A percentile compares a stretch with the other conserved stretches of the same genome.
Conservation (phyloP, 1,139 yeast species). For the Yamadazyma atmosphaerica region DNA sequence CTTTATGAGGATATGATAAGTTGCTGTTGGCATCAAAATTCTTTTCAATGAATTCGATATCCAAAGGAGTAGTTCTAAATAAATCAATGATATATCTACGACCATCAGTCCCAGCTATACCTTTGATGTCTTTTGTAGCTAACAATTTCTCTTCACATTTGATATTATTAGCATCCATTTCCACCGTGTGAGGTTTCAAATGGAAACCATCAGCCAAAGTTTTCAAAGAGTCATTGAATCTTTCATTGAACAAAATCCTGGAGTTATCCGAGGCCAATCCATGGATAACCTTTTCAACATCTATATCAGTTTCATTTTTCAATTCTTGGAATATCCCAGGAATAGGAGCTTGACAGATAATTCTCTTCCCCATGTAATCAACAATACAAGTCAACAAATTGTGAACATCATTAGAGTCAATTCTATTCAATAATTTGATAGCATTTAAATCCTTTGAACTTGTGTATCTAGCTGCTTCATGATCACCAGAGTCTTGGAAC, state of each 20-base stretch:
- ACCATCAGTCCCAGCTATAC: conserved; percentile 82
- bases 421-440: conserved; percentile 64
- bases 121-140: conserved; percentile 81
- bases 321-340: conserved; percentile 83
- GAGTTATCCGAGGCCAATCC: conserved; percentile 71
- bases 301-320: conserved; percentile 27
- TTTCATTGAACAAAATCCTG: conserved; percentile 45
- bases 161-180: conserved; percentile 28
- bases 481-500: conserved; percentile 70
- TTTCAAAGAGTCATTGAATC: conserved; percentile 55
- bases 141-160: conserved; percentile 48
- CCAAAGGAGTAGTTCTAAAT: conserved; percentile 82
- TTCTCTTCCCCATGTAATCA: conserved; percentile 85
- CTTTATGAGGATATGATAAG: conserved; percentile 77
- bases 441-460: conserved; percentile 78
- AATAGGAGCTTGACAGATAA: conserved; percentile 92
- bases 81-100: conserved; percentile 83
- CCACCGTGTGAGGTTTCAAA: conserved; percentile 65
- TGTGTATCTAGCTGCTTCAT: conserved; percentile 83
- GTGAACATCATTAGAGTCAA: conserved; percentile 64
- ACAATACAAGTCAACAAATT: conserved; percentile 79
- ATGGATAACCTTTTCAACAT: conserved; percentile 58
- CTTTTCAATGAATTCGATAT: conserved; percentile 68
- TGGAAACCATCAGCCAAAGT: conserved; percentile 76
- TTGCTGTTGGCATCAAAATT: conserved; percentile 42